These are phyloP conservation scores for Gynandropsis gynandra DNA, from an alignment of 345 rosid genomes.

Conservation along the genomic window DNA sequence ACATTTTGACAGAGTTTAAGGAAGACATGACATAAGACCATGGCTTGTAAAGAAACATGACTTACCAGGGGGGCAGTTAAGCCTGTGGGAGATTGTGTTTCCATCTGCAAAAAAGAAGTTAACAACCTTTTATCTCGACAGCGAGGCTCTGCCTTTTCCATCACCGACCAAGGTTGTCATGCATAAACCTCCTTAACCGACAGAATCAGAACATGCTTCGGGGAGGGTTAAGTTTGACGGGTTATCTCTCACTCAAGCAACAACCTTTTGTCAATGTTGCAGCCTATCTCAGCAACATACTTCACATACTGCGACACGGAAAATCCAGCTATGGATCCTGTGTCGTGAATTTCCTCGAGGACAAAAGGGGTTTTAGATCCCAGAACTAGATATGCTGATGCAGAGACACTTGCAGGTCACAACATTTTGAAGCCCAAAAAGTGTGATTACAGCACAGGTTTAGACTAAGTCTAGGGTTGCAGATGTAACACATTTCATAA, in stretches of 20 bases:
- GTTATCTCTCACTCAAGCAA: slow-evolving; percentile 7
- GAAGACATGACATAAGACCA: neutral
- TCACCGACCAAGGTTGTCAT: slow-evolving; percentile 20
- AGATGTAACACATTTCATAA: neutral
- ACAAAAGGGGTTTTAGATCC: neutral
- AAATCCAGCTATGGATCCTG: too few relatives aligned
- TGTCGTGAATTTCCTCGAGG: too few relatives aligned
- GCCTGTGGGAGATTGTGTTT: neutral
- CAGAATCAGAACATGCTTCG: slow-evolving; percentile 11
- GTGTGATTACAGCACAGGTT: neutral
- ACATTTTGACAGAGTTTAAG: neutral
- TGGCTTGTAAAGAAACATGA: neutral
- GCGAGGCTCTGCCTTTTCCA: slow-evolving; percentile 11
- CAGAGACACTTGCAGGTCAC: neutral
- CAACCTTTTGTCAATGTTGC: neutral
- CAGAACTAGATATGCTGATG: too few relatives aligned
- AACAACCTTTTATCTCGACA: slow-evolving; percentile 15
- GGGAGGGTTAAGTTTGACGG: slow-evolving; percentile 2
- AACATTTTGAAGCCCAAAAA: neutral
- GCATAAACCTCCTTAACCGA: slow-evolving; percentile 6
- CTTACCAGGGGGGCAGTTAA: slow-evolving; percentile 13
- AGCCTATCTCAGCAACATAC: too few relatives aligned
- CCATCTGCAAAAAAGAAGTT: slow-evolving; percentile 18
- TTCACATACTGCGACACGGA: too few relatives aligned
- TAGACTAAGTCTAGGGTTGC: neutral